These are phyloP conservation scores for Dispira simplex DNA, from an alignment of 192 early-diverging fungal species.

Conservation along the genomic window DNA sequence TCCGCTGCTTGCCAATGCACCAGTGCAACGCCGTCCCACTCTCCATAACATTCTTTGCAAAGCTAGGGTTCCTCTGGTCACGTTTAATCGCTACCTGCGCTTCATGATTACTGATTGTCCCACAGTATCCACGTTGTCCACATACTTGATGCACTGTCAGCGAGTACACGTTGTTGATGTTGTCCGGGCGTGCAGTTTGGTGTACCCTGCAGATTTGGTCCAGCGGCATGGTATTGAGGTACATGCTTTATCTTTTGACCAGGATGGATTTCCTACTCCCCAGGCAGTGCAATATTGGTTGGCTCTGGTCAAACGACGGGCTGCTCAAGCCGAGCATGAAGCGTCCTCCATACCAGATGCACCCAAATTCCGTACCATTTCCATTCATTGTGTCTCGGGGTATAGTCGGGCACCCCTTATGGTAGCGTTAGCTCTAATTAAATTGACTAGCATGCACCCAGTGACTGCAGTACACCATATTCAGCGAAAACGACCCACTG, in stretches of 20 bases:
- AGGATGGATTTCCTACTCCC: constrained; percentile 20
- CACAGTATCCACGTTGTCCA: constrained; percentile 56
- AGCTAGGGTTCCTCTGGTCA: constrained; percentile 16
- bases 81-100: constrained; percentile 34
- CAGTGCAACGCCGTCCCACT: too few species aligned
- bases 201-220: constrained; percentile 48
- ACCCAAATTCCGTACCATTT: too few species aligned
- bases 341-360: neutral
- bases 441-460: too few species aligned
- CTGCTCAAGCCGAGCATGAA: constrained; percentile 19
- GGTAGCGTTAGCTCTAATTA: too few species aligned
- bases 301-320: constrained; percentile 39
- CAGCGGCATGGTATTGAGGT: constrained; percentile 47
- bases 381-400: too few species aligned
- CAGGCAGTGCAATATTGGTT: constrained; percentile 41
- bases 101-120: constrained; percentile 93
- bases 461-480: too few species aligned
- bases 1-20: too few species aligned
- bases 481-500: too few species aligned
- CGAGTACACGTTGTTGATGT: constrained; percentile 65
- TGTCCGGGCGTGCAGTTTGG: constrained; percentile 83
- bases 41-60: too few species aligned
- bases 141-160: constrained; percentile 60
- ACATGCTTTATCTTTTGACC: constrained; percentile 20
- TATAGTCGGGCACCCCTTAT: too few species aligned